phyloP scores from a whole-genome alignment of 176 grass and related monocot genomes.

The Stipa capillata region DNA sequence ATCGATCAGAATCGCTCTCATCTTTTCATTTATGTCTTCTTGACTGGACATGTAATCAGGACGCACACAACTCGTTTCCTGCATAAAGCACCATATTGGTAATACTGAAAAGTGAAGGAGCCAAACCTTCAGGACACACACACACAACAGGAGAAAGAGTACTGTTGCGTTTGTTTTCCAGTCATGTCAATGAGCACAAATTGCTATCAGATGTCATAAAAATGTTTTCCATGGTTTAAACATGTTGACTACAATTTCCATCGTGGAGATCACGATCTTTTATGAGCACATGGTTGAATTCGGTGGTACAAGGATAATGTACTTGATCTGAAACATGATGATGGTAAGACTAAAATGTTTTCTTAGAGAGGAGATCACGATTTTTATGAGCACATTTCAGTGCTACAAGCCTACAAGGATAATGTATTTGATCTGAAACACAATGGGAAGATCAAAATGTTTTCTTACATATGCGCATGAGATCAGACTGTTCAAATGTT shows the following conservation, averaged over 20 bases:
- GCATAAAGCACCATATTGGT: constrained; percentile 24
- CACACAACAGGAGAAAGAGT: not conserved
- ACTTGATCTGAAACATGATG: not conserved
- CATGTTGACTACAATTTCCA: not conserved
- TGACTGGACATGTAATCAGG: constrained; percentile 79
- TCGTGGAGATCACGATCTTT: not conserved
- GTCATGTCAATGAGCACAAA: not conserved
- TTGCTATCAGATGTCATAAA: not conserved
- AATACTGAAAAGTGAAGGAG: constrained; percentile 10
- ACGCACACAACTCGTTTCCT: constrained; percentile 50
- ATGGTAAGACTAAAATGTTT: not conserved
- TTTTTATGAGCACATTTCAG: no score
- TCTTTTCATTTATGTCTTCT: constrained; percentile 82
- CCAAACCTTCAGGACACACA: not conserved
- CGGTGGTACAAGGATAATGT: constrained; percentile 2
- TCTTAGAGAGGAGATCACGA: no score
- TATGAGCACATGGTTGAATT: not conserved
- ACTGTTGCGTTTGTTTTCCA: not conserved
- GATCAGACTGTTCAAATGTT: no score
- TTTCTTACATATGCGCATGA: no score
- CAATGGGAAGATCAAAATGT: no score
- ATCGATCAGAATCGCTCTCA: constrained; percentile 86
- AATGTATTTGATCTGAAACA: no score
- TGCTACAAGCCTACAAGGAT: no score
- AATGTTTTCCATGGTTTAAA: no score